Evolutionary conservation across 768 basidiomycete species (phyloP).

Genomic region (Trametes cinnabarina): DNA sequence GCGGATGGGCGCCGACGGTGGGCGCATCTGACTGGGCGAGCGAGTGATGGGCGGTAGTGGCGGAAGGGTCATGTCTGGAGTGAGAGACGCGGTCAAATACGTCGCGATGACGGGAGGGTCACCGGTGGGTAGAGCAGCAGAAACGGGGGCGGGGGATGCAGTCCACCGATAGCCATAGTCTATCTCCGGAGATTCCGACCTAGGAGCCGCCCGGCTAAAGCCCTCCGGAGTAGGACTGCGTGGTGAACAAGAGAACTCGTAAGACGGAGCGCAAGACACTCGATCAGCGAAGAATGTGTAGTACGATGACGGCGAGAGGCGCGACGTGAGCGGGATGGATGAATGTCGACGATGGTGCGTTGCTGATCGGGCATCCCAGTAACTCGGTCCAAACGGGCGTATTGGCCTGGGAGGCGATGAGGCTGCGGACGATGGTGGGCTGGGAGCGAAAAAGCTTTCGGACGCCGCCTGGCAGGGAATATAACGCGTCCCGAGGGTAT

Average conservation of each 20-base stretch:
- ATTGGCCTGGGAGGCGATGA: slow-evolving; percentile 23
- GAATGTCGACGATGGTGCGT: slow-evolving; percentile 13
- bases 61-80: slow-evolving; percentile 15
- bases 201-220: slow-evolving; percentile 3
- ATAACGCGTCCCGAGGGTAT: slow-evolving; percentile 61
- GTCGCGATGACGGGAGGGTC: not conserved
- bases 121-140: slow-evolving; percentile 1
- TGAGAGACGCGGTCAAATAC: not conserved
- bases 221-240: slow-evolving; percentile 7
- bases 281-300: slow-evolving; percentile 39
- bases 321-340: slow-evolving; percentile 3
- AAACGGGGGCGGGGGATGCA: slow-evolving; percentile 16
- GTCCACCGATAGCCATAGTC: slow-evolving; percentile 22
- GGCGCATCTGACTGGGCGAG: slow-evolving; percentile 12
- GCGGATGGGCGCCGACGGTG: slow-evolving; percentile 7
- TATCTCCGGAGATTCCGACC: slow-evolving; percentile 10
- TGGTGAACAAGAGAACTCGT: slow-evolving; percentile 37
- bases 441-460: slow-evolving; percentile 45
- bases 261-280: slow-evolving; percentile 34
- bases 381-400: slow-evolving; percentile 28
- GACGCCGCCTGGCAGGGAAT: slow-evolving; percentile 58
- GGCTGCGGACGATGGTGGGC: slow-evolving; percentile 34
- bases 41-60: slow-evolving; percentile 8
- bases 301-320: slow-evolving; percentile 21
- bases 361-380: slow-evolving; percentile 25